A percentile compares a stretch with the other conserved stretches of the same genome.
phyloP scores from a whole-genome alignment of 2,329 filamentous ascomycete genomes.

The Botryotinia narcissicola region DNA sequence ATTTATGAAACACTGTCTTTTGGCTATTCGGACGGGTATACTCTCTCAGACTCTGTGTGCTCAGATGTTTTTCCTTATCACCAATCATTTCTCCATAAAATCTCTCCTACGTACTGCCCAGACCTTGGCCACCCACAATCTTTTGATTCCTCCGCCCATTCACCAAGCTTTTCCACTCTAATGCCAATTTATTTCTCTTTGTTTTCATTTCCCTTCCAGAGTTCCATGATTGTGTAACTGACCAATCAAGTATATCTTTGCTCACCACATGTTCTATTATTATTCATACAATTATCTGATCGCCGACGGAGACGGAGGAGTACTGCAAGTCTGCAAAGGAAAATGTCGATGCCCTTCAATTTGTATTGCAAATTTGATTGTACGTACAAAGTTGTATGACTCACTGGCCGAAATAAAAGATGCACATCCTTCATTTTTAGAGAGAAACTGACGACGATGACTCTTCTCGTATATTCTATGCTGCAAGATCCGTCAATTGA shows the following conservation, averaged over 20 bases:
- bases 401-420: slow-evolving; percentile 3
- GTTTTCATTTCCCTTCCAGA: background rate
- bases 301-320: background rate
- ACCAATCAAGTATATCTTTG: background rate
- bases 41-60: background rate
- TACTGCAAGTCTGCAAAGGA: background rate
- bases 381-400: background rate
- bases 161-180: slow-evolving; percentile 15
- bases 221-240: background rate
- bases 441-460: background rate
- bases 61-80: background rate
- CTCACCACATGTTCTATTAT: background rate
- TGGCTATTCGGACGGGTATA: background rate
- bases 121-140: slow-evolving; percentile 2
- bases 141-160: background rate
- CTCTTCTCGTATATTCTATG: background rate
- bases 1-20: background rate
- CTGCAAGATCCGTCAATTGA: background rate
- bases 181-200: slow-evolving; percentile 10
- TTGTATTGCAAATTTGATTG: background rate
- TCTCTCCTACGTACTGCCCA: slow-evolving; percentile 1
- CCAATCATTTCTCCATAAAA: background rate
- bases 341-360: background rate
- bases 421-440: background rate
- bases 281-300: background rate